Evolutionary conservation across 495 filamentous ascomycete species (phyloP), one percentile per base, ranked within the genome.

Genomic region (Apiosordaria backusii): DNA sequence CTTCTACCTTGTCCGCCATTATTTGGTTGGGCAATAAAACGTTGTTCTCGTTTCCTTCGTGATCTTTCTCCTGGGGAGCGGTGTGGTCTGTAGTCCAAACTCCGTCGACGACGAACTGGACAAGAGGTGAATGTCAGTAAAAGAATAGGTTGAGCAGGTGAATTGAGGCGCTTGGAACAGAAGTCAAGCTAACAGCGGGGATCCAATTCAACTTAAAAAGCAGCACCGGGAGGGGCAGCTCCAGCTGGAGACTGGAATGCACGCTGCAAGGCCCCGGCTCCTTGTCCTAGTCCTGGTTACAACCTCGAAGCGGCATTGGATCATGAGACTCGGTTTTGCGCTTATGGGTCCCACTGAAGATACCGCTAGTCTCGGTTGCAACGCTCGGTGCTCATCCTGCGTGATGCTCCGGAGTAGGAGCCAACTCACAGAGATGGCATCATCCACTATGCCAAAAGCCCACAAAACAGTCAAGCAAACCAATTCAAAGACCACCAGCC

Each of bases 61-160:
- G 83, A 82, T 97, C 95, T 66, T 82, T 84, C 78, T 96, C 92
- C 77, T 90, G 86, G 26, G 90, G 90, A 23, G 86, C 88, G 60
- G 86, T 84, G 70, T 86, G 87, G 74, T 97, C 90, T 68, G 87
- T 90, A 23, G 84, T 87, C 95, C 95, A 99, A 65, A 80, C 84
- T 54, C 87, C 88, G 85, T 99, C 93, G 57, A 96, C 94, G 69
- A 98, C 90, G 78, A 96, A 98, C 92, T 97, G 68, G 64, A 35
- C 26, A 29, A 57, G 16, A 25, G 55, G 50, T 15, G 7, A 63
- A 52, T 19, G 68, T 72, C 59, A 72, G 70, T 60, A 62, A 72
- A 61, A 61, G 26, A 23, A 23, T 45, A 55, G n/a, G 19, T 19
- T 29, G 23, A 24, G 21, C 29, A 23, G 24, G 18, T 27, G 26